These are phyloP conservation scores for Auxenochlorella pyrenoidosa DNA, from an alignment of 139 green algal species.

Conservation along the genomic window DNA sequence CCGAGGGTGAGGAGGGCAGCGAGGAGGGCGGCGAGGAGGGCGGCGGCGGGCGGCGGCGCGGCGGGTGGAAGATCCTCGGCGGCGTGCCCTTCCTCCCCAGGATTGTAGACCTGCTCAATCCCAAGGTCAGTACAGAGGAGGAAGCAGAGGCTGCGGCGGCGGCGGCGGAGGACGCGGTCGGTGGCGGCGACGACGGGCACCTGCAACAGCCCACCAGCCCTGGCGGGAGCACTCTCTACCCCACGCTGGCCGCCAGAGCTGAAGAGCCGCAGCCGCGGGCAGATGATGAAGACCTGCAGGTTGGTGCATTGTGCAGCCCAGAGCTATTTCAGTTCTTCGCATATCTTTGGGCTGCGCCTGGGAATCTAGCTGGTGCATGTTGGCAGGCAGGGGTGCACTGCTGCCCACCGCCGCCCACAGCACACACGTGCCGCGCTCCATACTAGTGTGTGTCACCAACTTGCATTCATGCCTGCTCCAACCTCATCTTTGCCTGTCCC, in stretches of 20 bases:
- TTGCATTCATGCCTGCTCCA: no score
- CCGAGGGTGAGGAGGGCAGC: not conserved
- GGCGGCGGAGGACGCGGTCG: not conserved
- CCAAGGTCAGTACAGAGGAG: not conserved
- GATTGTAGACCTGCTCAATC: conserved; percentile 7
- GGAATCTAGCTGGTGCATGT: no score
- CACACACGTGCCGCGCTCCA: no score
- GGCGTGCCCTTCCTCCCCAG: conserved; percentile 34
- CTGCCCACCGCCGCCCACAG: no score
- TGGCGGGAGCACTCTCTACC: not conserved
- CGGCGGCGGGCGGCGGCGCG: not conserved
- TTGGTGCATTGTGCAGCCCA: not conserved
- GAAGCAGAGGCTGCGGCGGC: not conserved
- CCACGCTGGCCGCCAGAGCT: not conserved
- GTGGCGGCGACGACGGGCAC: not conserved
- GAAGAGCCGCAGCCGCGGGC: not conserved
- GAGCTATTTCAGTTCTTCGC: no score
- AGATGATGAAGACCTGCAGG: conserved; percentile 23
- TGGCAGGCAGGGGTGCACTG: no score
- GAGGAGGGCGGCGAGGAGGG: not conserved
- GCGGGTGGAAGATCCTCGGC: not conserved
- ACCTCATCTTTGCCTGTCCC: not conserved
- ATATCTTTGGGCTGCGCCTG: no score
- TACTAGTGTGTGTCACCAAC: no score
- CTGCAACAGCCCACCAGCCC: conserved; percentile 7